These are phyloP conservation scores for Komagataella mondaviorum DNA, from an alignment of 805 yeast genomes.

Conservation along the genomic window DNA sequence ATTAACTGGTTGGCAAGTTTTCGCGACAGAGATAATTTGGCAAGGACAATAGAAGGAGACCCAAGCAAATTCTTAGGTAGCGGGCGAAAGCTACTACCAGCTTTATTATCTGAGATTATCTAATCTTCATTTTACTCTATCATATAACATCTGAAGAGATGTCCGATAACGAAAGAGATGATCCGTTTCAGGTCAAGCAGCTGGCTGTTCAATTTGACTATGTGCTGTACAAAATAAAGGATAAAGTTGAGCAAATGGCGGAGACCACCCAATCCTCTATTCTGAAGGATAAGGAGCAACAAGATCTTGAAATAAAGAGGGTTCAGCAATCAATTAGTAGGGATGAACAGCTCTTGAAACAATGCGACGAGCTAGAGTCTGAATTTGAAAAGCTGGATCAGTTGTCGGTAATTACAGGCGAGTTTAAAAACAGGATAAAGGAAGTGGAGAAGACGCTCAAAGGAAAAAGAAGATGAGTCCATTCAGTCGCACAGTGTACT, in stretches of 20 bases:
- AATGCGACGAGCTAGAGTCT: conserved; percentile 12
- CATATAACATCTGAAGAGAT: background rate
- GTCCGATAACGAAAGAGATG: conserved; percentile 22
- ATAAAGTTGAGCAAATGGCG: conserved; percentile 26
- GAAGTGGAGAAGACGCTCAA: conserved; percentile 6
- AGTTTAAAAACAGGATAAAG: conserved; percentile 13
- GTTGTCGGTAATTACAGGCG: conserved; percentile 11
- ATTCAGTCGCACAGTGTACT: background rate
- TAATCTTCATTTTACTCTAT: background rate
- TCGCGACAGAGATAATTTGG: background rate
- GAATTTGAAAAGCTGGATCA: conserved; percentile 22
- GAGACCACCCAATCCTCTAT: conserved; percentile 15
- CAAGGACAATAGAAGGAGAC: background rate
- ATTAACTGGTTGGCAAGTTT: background rate
- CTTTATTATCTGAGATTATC: background rate
- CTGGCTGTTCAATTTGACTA: conserved; percentile 54
- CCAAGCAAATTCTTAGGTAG: background rate
- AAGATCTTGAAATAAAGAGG: conserved; percentile 10
- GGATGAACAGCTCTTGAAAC: conserved; percentile 8
- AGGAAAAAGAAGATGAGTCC: background rate
- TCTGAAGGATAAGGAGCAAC: conserved; percentile 9
- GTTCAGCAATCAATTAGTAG: conserved; percentile 9
- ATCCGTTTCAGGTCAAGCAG: conserved; percentile 49
- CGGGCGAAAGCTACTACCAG: background rate
- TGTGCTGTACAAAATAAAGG: conserved; percentile 46